These are phyloP conservation scores for Starmerella davenportii DNA, from an alignment of 805 yeast species.

Conservation along the genomic window DNA sequence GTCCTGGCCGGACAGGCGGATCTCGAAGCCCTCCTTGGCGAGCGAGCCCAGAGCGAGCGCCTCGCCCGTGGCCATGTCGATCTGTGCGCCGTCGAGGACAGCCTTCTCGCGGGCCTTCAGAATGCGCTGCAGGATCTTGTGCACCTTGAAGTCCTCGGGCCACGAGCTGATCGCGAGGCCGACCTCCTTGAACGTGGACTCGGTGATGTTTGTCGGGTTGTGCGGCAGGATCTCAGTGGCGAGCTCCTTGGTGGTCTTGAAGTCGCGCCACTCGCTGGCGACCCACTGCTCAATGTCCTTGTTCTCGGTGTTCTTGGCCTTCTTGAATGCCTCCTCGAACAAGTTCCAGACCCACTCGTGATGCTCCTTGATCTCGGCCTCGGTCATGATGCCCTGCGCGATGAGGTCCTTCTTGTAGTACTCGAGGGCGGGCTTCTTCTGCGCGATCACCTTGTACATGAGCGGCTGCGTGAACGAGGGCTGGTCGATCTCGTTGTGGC, in stretches of 20 bases:
- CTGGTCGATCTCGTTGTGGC: conserved; percentile 99
- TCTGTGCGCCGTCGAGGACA: conserved; percentile 74
- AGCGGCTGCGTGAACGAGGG: conserved; percentile 97
- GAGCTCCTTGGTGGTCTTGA: conserved; percentile 91
- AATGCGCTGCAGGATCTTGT: conserved; percentile 91
- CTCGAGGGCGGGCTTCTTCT: conserved; percentile 77
- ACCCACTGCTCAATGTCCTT: conserved; percentile 82
- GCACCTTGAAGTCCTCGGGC: conserved; percentile 77
- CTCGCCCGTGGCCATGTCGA: conserved; percentile 99
- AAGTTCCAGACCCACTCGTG: conserved; percentile 94
- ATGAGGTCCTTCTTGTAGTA: conserved; percentile 64
- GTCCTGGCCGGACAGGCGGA: conserved; percentile 97
- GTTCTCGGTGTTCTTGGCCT: conserved; percentile 80
- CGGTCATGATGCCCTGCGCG: conserved; percentile 73
- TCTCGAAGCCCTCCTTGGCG: conserved; percentile 82
- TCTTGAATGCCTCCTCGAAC: conserved; percentile 75
- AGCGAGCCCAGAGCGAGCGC: conserved; percentile 93
- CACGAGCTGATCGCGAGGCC: conserved; percentile 65
- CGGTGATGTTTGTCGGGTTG: conserved; percentile 82
- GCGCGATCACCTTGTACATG: conserved; percentile 82
- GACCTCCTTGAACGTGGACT: conserved; percentile 48
- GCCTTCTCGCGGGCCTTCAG: conserved; percentile 73
- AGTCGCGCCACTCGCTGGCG: conserved; percentile 97
- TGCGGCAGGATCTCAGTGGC: conserved; percentile 93
- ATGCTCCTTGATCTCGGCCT: conserved; percentile 85